Evolutionary conservation across 140 eudicot species (phyloP), one percentile per base, ranked within the genome.

Genomic region (Oenanthe javanica): DNA sequence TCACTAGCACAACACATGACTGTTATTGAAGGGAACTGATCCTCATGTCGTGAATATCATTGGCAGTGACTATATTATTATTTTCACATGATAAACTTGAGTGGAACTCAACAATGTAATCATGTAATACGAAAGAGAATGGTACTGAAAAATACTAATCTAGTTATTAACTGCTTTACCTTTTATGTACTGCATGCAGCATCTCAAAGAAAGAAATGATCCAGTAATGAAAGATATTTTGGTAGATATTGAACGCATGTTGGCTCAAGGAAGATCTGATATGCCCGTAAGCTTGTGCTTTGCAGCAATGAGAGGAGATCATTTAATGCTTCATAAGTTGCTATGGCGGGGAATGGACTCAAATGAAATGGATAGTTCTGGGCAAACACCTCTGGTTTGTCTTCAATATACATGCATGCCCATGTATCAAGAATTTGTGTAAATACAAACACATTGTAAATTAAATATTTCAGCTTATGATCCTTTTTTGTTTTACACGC

Each of bases 261-360:
- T 93, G 75, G 88, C 92, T 82, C 92, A 89, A 40, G 98, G 98
- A 85, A 86, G 88, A 77, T 82, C 89, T 89, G 98, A 91, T 50
- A 78, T 94, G 86, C 97, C 97, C 61, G 81, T 94, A 10, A 92
- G 93, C 86, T 84, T 94, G 79, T 86, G 96, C 81, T 94, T 94
- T 89, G 94, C 98, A 31, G 98, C 92, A 63, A 75, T 79, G 77
- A 87, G 97, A 84, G 94, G 89, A 40, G 96, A 94, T 83, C 90
- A 87, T 64, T 75, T 86, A 16, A 75, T 94, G 91, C 70, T 92
- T 81, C 89, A 82, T 77, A 84, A 88, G 75, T 81, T 94, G 90
- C 90, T 94, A 71, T 81, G 79, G 72, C 88, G 85, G 47, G 96
- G 98, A 61, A 81, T 84, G 80, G 93, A 94, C 59, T 88, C 98